These are phyloP conservation scores for Cucurbita moschata DNA, from an alignment of 306 rosid species.

Conservation along the genomic window DNA sequence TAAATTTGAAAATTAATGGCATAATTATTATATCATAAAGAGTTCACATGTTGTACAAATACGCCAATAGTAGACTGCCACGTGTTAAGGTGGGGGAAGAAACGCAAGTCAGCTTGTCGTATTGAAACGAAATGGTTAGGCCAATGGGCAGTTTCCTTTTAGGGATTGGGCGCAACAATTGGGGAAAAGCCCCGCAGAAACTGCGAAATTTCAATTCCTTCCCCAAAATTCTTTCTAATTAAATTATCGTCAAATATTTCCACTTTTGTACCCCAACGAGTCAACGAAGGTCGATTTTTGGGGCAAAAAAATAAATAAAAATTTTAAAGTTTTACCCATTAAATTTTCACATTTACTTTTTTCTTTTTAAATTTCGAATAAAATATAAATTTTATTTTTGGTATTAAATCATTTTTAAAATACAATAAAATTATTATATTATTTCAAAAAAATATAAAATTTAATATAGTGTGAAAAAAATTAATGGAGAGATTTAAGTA, in stretches of 20 bases:
- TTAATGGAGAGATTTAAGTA: too few species aligned
- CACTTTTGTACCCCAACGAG: background rate
- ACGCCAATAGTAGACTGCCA: background rate
- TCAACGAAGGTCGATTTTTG: background rate
- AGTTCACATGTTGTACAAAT: background rate
- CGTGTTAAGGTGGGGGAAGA: background rate
- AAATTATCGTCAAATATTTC: background rate
- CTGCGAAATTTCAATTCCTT: background rate
- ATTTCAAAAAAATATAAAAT: too few species aligned
- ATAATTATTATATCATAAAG: too few species aligned
- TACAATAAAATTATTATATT: too few species aligned
- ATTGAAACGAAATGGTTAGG: background rate
- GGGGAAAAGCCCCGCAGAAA: background rate
- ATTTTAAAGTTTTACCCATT: background rate
- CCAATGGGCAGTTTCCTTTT: background rate
- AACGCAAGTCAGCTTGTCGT: background rate
- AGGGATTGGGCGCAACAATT: background rate
- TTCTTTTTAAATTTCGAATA: too few species aligned
- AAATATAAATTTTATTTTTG: too few species aligned
- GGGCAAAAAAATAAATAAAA: background rate
- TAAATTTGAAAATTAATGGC: too few species aligned
- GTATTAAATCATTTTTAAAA: too few species aligned
- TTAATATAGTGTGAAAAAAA: too few species aligned
- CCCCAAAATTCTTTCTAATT: background rate
- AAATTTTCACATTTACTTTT: background rate